Base-by-base conservation (phyloP, 805 yeast species). In the Ogataea trehaloabstinens region DNA sequence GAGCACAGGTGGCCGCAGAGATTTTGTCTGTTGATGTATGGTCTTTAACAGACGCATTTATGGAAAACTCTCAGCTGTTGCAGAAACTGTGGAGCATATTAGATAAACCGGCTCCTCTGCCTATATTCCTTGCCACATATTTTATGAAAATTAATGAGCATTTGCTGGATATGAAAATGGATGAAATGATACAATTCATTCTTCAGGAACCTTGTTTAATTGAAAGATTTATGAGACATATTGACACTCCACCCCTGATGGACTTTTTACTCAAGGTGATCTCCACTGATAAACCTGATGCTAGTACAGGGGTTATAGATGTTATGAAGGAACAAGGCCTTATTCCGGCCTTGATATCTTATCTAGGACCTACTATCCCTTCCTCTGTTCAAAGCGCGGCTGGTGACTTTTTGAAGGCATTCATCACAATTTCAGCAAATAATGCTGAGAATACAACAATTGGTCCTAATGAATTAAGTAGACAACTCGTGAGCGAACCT, bases 201-300 rank as follows among this genome's bases (percentile, higher is more conserved):
- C 63, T 87, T 37, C 68, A 76, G 22, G 89, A 85, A 56, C 72
- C 76, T 1, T 68, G 73, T 49, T 67, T 93, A 43, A 96, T 89
- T 24, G 86, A 82, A 51, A 74, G 86, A 45, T 88, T 91, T 58
- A 68, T 91, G 62, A 74, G 73, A 38, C 96, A 91, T 62, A 79
- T 93, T 42, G 96, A 89, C 53, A 86, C 90, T 42, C 96, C 98
- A 3, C 89, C 96, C 35, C 64, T 93, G 42, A 90, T 91, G 90
- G 99, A 93, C 63, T 87, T 91, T 53, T 66, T 93, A 41, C 68
- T 93, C 40, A 85, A 91, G 58, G 82, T 93, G 16, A 85, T 93
- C 21, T 89, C 95, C 34, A 86, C 97, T 0, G 99, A 93, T 64
- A 90, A 87, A 61, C 84, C 91, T 2, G 95, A 88, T 51, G 70